Evolutionary conservation across 2,329 filamentous ascomycete species (phyloP).

Genomic region (Aspergillus sojae): DNA sequence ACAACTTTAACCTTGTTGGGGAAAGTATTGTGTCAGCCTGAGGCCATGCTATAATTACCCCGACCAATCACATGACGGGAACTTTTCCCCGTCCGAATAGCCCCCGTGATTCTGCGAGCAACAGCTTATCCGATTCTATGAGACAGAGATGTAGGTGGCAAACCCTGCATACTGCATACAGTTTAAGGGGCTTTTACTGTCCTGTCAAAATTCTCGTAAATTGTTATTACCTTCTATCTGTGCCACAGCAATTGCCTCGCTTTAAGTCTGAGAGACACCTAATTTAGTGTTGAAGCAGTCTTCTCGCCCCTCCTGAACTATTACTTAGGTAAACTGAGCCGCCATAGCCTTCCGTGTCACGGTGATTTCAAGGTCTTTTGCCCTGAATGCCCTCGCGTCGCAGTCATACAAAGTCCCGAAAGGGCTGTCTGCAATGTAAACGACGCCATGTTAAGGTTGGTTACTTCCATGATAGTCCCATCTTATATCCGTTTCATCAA

Average conservation of each 20-base stretch:
- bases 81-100: not conserved
- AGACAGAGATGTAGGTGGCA: not conserved
- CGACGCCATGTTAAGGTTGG: slow-evolving; percentile 43
- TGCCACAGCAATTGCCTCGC: not conserved
- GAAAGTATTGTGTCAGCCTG: not conserved
- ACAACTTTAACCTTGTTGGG: not conserved
- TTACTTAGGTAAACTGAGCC: not conserved
- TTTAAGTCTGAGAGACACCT: not conserved
- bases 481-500: not conserved
- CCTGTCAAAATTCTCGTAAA: not conserved
- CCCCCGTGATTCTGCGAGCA: not conserved
- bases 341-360: not conserved
- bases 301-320: not conserved
- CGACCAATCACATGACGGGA: not conserved
- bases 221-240: not conserved
- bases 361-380: slow-evolving; percentile 3
- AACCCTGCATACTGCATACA: not conserved
- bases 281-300: not conserved
- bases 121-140: not conserved
- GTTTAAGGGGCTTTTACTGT: not conserved
- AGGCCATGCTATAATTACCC: not conserved
- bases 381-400: slow-evolving; percentile 34
- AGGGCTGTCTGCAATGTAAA: slow-evolving; percentile 44
- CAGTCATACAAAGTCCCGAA: slow-evolving; percentile 44
- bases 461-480: not conserved